These are phyloP conservation scores for Colletotrichum tofieldiae DNA, from an alignment of 2,329 filamentous ascomycete genomes.

Conservation along the genomic window DNA sequence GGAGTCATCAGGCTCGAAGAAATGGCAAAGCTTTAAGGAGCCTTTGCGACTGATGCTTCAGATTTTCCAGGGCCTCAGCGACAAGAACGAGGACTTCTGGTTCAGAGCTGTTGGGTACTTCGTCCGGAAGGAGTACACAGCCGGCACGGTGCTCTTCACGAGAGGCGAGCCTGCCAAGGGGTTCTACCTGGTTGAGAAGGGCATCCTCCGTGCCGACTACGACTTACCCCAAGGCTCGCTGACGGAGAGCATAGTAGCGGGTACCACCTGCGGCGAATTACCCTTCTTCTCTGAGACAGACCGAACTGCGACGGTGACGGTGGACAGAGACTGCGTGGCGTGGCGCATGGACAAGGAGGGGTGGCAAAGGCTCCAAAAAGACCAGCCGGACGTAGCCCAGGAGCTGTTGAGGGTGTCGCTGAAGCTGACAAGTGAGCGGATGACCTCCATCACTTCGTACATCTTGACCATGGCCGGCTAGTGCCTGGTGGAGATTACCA, in stretches of 20 bases:
- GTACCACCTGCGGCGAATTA: slow-evolving; percentile 94
- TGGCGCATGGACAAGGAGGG: slow-evolving; percentile 83
- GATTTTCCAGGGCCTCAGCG: slow-evolving; percentile 91
- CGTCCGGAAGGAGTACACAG: slow-evolving; percentile 74
- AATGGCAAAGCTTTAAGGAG: slow-evolving; percentile 90
- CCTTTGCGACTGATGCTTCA: slow-evolving; percentile 93
- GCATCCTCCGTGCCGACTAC: slow-evolving; percentile 92
- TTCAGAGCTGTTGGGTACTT: slow-evolving; percentile 86
- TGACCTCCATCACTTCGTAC: slow-evolving; percentile 78
- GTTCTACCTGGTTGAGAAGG: slow-evolving; percentile 92
- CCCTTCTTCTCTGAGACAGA: slow-evolving; percentile 95
- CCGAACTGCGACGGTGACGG: slow-evolving; percentile 88
- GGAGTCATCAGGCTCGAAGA: slow-evolving; percentile 71
- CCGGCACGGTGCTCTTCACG: slow-evolving; percentile 82
- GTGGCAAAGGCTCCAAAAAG: slow-evolving; percentile 81
- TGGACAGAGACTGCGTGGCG: slow-evolving; percentile 84
- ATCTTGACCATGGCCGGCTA: slow-evolving; percentile 66
- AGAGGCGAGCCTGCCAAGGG: slow-evolving; percentile 83
- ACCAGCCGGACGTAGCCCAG: slow-evolving; percentile 83
- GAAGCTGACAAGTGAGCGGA: slow-evolving; percentile 94
- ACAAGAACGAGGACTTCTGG: slow-evolving; percentile 96
- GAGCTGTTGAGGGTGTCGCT: slow-evolving; percentile 90
- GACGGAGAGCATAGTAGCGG: slow-evolving; percentile 92
- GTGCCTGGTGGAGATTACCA: slow-evolving; percentile 14
- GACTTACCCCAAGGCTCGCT: slow-evolving; percentile 90